Percentiles rank a stretch among this genome's conserved stretches.
Conservation (phyloP, 768 basidiomycete genomes). For the Russula sp. region DNA sequence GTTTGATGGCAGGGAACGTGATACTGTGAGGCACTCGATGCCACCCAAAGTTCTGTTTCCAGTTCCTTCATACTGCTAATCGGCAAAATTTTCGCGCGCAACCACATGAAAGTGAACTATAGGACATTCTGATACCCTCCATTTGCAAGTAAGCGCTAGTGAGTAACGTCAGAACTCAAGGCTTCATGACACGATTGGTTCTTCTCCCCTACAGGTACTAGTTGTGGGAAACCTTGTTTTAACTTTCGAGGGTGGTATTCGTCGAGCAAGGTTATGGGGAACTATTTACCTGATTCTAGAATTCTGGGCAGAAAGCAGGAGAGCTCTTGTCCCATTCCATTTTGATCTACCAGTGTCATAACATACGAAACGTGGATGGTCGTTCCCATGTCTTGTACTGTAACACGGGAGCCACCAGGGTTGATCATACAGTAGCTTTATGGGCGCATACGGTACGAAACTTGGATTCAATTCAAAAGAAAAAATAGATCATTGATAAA, state of each 20-base stretch:
- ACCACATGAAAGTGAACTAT: background rate
- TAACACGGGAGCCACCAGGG: background rate
- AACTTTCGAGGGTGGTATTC: background rate
- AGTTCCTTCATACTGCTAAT: background rate
- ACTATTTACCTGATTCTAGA: background rate
- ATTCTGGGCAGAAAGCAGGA: background rate
- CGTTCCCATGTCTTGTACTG: background rate
- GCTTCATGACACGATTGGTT: too few species aligned
- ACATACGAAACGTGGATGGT: background rate
- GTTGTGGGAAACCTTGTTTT: background rate
- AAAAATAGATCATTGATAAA: background rate
- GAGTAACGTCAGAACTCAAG: background rate
- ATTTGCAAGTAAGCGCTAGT: background rate
- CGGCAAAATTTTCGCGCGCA: background rate
- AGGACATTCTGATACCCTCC: background rate
- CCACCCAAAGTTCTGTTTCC: background rate
- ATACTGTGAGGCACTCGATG: too few species aligned
- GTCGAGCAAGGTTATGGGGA: background rate
- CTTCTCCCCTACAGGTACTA: too few species aligned
- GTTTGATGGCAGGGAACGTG: background rate
- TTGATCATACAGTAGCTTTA: background rate
- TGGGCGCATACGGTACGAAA: background rate
- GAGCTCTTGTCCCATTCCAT: background rate
- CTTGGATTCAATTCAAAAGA: background rate
- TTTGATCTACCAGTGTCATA: background rate